Evolutionary conservation across 345 rosid genomes (phyloP), one percentile per base, ranked within the genome.

Genomic region (Lepidium sativum): DNA sequence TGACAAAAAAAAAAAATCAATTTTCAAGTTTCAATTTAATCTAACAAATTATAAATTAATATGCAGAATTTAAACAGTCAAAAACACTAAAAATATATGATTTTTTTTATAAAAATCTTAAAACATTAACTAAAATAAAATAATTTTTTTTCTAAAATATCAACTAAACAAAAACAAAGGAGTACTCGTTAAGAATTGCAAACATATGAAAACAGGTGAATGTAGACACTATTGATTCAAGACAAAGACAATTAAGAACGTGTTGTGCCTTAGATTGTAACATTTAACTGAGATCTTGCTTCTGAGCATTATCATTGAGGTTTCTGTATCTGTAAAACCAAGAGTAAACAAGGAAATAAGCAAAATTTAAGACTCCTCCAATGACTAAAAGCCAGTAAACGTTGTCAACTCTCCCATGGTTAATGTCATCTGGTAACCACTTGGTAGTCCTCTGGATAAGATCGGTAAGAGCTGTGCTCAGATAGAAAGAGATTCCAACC

Each of bases 401-500:
- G 35, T 65, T 60, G 33, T 81, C 81, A 10, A 84, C 56, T 66
- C 84, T 74, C 17, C 86, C 90, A 0, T 42, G 38, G 49, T 83
- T 78, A 12, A 84, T 74, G 29, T 83, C 42, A 10, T 83, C 41
- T 1, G 79, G 86, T 38, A 81, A 65, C 90, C 91, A 83, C 6
- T 9, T 29, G 1, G 89, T 82, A 2, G 43, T 42, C 51, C 55
- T 70, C 6, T 70, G 71, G 8, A 81, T 20, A 0, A 77, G 53
- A 71, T 76, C 76, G 6, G 78, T 62, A 17, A 82, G 20, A 14
- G 68, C 60, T 4, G 84, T 77, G 61, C 82, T 76, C 41, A 83
- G 4, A 51, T 77, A 83, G 48, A 37, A 84, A 0, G 77, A 44
- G 9, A 82, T 50, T 51, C 79, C 88, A 6, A 75, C 17, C 2